phyloP scores from a whole-genome alignment of 495 filamentous ascomycete genomes.

The Zalerion maritima region DNA sequence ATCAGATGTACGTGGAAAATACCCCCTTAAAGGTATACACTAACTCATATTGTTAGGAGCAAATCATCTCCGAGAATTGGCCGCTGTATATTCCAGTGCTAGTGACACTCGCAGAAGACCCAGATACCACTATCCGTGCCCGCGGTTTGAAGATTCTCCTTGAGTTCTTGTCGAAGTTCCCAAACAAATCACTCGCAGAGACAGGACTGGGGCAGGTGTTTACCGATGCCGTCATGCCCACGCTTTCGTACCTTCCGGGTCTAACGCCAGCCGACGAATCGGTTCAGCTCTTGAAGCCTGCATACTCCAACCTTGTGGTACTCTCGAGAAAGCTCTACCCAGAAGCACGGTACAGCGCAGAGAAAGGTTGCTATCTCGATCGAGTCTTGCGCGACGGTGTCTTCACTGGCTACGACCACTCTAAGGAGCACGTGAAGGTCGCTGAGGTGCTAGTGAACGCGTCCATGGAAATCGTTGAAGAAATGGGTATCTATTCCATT shows the following conservation, averaged over 20 bases:
- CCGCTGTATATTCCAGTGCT: conserved; percentile 73
- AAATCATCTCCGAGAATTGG: conserved; percentile 38
- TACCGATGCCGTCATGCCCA: conserved; percentile 60
- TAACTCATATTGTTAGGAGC: conserved; percentile 6
- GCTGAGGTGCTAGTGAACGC: conserved; percentile 44
- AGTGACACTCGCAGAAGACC: conserved; percentile 65
- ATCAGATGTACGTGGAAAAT: conserved; percentile 24
- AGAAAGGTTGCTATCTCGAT: conserved; percentile 28
- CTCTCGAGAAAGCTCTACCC: too few species aligned
- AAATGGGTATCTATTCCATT: conserved; percentile 52
- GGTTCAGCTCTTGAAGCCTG: conserved; percentile 44
- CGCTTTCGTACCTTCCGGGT: conserved; percentile 57
- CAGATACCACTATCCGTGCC: conserved; percentile 36
- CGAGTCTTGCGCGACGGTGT: conserved; percentile 41
- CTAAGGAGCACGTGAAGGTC: conserved; percentile 33
- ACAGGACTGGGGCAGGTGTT: conserved; percentile 73
- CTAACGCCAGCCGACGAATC: conserved; percentile 64
- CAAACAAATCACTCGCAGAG: conserved; percentile 40
- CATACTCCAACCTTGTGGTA: conserved; percentile 50
- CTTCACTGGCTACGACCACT: conserved; percentile 37
- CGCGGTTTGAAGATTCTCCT: conserved; percentile 46
- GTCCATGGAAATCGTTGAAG: conserved; percentile 34
- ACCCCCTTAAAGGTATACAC: neutral
- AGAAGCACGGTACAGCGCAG: conserved; percentile 9
- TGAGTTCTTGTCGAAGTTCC: conserved; percentile 45